These are phyloP conservation scores for Camellia sinensis DNA, from an alignment of 148 eudicot genomes.

Conservation along the genomic window DNA sequence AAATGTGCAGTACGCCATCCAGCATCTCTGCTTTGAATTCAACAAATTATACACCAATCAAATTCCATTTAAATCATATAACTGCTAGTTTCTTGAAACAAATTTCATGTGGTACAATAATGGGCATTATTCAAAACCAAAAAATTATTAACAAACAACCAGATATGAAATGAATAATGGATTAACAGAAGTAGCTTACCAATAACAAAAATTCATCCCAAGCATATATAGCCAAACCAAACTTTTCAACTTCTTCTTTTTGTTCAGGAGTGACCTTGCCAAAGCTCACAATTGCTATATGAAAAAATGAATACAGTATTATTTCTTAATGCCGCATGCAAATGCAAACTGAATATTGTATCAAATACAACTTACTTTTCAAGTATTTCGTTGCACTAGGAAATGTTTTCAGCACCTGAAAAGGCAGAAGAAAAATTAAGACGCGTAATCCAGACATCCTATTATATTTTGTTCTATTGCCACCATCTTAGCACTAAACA, in stretches of 20 bases:
- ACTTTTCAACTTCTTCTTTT: slow-evolving; percentile 63
- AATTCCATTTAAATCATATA: too few species aligned
- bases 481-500: not conserved
- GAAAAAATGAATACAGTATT: not conserved
- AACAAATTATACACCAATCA: too few species aligned
- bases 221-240: slow-evolving; percentile 58
- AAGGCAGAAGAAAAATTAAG: slow-evolving; percentile 17
- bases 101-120: not conserved
- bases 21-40: too few species aligned
- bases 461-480: not conserved
- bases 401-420: too few species aligned
- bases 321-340: too few species aligned
- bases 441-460: not conserved
- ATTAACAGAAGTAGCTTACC: slow-evolving; percentile 43
- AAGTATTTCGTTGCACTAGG: too few species aligned
- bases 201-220: slow-evolving; percentile 86
- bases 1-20: too few species aligned
- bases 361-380: too few species aligned
- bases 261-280: slow-evolving; percentile 73
- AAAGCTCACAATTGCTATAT: slow-evolving; percentile 89
- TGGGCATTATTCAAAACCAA: not conserved
- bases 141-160: not conserved
- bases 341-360: too few species aligned
- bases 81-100: not conserved
- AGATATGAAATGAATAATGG: not conserved